Conservation (phyloP, 495 filamentous ascomycete genomes). For the Aspergillus kassunensis region DNA sequence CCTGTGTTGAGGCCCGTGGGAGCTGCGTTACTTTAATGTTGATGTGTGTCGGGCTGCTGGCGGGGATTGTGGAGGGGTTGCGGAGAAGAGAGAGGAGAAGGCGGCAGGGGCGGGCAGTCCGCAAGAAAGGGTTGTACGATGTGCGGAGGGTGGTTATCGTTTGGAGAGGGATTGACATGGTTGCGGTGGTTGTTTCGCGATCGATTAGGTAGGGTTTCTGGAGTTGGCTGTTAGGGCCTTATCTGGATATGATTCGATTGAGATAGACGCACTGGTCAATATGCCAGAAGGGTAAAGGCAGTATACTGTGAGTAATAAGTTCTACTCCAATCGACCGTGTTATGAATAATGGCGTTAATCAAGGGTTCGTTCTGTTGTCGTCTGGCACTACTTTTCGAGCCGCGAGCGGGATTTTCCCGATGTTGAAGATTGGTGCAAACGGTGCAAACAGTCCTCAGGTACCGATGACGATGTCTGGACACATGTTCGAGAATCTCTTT, state of each 20-base stretch:
- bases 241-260: neutral
- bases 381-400: constrained; percentile 2
- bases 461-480: constrained; percentile 19
- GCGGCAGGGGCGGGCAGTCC: constrained; percentile 70
- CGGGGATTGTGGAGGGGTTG: constrained; percentile 60
- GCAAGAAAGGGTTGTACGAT: constrained; percentile 88
- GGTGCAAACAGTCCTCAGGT: constrained; percentile 36
- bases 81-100: constrained; percentile 80
- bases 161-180: constrained; percentile 71
- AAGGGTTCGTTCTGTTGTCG: neutral
- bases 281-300: too few relatives aligned
- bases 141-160: constrained; percentile 74
- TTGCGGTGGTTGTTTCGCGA: constrained; percentile 30
- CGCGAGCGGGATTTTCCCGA: constrained; percentile 7
- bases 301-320: neutral
- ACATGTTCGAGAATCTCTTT: neutral
- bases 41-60: constrained; percentile 69
- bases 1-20: constrained; percentile 53
- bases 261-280: too few relatives aligned
- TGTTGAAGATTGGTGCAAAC: constrained; percentile 16
- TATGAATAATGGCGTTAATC: neutral
- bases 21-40: constrained; percentile 67
- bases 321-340: neutral
- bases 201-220: neutral
- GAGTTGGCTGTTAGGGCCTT: neutral